Conservation (phyloP, 352 stramenopile species). For the Phytophthora ramorum region DNA sequence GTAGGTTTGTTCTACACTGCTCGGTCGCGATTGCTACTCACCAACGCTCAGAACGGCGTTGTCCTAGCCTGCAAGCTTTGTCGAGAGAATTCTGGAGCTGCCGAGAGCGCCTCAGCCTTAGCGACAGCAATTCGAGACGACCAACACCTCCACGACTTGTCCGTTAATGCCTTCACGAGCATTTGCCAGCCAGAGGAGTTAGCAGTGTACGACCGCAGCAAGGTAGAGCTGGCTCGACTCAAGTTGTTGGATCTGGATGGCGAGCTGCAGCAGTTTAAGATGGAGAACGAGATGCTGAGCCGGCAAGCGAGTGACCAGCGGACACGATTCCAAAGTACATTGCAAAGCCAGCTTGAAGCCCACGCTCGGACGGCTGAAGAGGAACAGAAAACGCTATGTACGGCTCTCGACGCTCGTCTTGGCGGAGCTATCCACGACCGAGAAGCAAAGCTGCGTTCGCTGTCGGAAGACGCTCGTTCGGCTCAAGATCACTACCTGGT, state of each 20-base stretch:
- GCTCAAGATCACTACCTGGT: conserved; percentile 65
- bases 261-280: conserved; percentile 70
- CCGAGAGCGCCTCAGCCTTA: conserved; percentile 18
- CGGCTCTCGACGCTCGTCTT: conserved; percentile 39
- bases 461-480: conserved; percentile 52
- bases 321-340: conserved; percentile 41
- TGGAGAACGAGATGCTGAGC: conserved; percentile 75
- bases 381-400: conserved; percentile 36
- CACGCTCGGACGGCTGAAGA: conserved; percentile 29
- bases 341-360: conserved; percentile 39
- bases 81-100: conserved; percentile 10
- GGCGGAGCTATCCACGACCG: conserved; percentile 34
- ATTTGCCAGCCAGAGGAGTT: conserved; percentile 67
- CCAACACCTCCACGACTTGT: conserved; percentile 30
- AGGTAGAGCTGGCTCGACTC: conserved; percentile 56
- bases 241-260: conserved; percentile 66
- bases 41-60: conserved; percentile 46
- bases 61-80: conserved; percentile 49
- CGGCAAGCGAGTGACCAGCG: conserved; percentile 61
- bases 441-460: conserved; percentile 33
- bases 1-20: conserved; percentile 50
- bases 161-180: conserved; percentile 25
- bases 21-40: conserved; percentile 41
- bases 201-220: conserved; percentile 62
- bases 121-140: conserved; percentile 33